Base-by-base conservation (phyloP, 352 stramenopile species). In the Plasmopara viticola region DNA sequence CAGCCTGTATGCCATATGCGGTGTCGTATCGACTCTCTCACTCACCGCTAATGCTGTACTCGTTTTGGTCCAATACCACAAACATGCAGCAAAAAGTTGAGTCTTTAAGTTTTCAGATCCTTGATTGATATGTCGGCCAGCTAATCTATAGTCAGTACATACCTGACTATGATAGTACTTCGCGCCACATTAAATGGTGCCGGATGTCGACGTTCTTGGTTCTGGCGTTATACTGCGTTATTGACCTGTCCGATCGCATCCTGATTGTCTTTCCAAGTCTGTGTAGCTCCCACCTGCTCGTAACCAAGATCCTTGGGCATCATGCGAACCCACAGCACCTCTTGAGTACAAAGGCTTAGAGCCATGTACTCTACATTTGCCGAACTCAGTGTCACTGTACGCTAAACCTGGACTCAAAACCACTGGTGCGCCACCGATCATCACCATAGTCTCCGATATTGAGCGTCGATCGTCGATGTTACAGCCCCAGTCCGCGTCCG, bases 371-470 rank as follows among this genome's bases (percentile, higher is more conserved):
- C 34, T 1, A 20, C 46, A 0, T 52, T 34, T 4, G 34, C 34
- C 0, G 20, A 52, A 18, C 35, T 52, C 0, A 52, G 34, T 10
- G 35, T 34, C 1, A 52, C 34, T n/a, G 20, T 38, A 1, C 46
- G 4, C 20, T 52, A 18, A 14, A 44, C 13, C 37, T 52, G 4
- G 46, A 52, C 46, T 52, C 18, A 52, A 52, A 6, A 37, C 34
- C 6, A 45, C 9, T 0, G 35, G 33, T 0, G 33, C 45, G 0
- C 6, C 6, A 1, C 45, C 6, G 14, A 51, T 44, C 31, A 51
- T 31, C 9, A 51, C 33, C 17, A 44, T 42, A 12, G 35, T 10
- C 4, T 25, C 46, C 9, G 45, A 43, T 9, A 51, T 17, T 1
- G 45, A 51, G 18, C 46, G 13, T 15, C 13, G 2, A 34, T 52